Evolutionary conservation across 352 stramenopile species (phyloP), one percentile per base, ranked within the genome.

Genomic region (Phytophthora pinifolia): DNA sequence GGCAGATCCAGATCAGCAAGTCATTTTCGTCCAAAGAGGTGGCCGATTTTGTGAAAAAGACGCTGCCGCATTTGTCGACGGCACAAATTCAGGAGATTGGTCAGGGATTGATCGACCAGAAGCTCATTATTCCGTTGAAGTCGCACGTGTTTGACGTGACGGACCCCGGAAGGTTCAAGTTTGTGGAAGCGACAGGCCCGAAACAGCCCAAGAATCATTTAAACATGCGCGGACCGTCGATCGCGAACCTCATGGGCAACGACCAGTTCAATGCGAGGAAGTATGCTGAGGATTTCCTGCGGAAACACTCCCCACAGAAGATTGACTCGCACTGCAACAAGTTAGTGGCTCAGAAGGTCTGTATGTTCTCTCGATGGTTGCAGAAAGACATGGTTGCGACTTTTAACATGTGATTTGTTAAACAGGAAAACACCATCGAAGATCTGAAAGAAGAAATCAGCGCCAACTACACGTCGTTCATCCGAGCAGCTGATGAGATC

Each of bases 371-470:
- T 25, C 22, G 2, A 39, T 6, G 13, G 46, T 39, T 10, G 20
- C n/a, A n/a, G n/a, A n/a, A n/a, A n/a, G n/a, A n/a, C n/a, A 46
- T 35, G 9, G 9, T 39, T 38, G n/a, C 31, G 6, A 25, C 20
- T 37, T 41, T 43, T 36, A 8, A 29, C 38, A 27, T 27, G 22
- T 27, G 22, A 27, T 27, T 27, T 27, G 2, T 27, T 27, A 27
- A 27, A 27, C 51, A 89, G 76, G 80, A 94, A 35, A 79, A 83
- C 49, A 92, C 81, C n/a, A 91, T 90, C 33, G 79, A 92, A 14
- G 81, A 88, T 27, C 61, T 94, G 27, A 92, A 94, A 46, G 68
- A 88, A 33, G 81, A 92, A 44, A 94, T 94, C 49, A 89, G 79
- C 32, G 73, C 70, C 10, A 92, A 89, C 55, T 92, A 94, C 63